A percentile compares a stretch with the other conserved stretches of the same genome.
phyloP scores from a whole-genome alignment of 768 basidiomycete genomes.

The Lactarius akahatsu region DNA sequence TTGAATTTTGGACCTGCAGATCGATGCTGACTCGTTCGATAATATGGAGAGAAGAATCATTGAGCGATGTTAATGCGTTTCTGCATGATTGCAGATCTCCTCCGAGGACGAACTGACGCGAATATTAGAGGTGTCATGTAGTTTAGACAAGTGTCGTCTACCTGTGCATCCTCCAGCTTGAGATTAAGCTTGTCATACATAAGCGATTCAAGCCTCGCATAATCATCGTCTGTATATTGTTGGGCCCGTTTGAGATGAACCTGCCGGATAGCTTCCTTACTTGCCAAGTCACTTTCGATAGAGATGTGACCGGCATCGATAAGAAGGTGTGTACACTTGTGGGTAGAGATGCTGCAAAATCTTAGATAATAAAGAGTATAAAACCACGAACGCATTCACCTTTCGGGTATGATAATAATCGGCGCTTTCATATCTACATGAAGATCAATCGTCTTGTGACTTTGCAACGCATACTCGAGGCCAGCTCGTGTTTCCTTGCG shows the following conservation, averaged over 20 bases:
- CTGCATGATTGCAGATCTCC: slow-evolving; percentile 79
- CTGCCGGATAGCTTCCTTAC: slow-evolving; percentile 73
- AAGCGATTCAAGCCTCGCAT: slow-evolving; percentile 76
- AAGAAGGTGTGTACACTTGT: slow-evolving; percentile 80
- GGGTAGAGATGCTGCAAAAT: slow-evolving; percentile 62
- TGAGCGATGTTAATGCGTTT: slow-evolving; percentile 64
- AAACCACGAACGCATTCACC: slow-evolving; percentile 46
- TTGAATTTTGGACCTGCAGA: slow-evolving; percentile 88
- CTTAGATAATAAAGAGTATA: slow-evolving; percentile 17
- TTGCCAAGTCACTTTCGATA: slow-evolving; percentile 85
- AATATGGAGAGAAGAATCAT: slow-evolving; percentile 69
- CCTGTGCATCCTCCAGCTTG: slow-evolving; percentile 87
- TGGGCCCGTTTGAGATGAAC: slow-evolving; percentile 82
- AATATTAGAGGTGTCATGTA: slow-evolving; percentile 3
- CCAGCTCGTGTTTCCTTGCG: slow-evolving; percentile 93
- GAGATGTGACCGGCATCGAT: slow-evolving; percentile 97
- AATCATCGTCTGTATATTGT: slow-evolving; percentile 86
- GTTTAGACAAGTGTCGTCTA: slow-evolving; percentile 37
- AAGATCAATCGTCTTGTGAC: slow-evolving; percentile 95
- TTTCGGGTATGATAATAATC: slow-evolving; percentile 94
- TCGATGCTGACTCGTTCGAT: slow-evolving; percentile 91
- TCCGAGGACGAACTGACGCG: slow-evolving; percentile 80
- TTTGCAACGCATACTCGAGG: slow-evolving; percentile 88
- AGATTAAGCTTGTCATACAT: slow-evolving; percentile 94
- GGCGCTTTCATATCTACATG: slow-evolving; percentile 96